Percentiles rank a stretch among this genome's conserved stretches.
Conservation (phyloP, 768 basidiomycete species). For the Chalciporus chontae region DNA sequence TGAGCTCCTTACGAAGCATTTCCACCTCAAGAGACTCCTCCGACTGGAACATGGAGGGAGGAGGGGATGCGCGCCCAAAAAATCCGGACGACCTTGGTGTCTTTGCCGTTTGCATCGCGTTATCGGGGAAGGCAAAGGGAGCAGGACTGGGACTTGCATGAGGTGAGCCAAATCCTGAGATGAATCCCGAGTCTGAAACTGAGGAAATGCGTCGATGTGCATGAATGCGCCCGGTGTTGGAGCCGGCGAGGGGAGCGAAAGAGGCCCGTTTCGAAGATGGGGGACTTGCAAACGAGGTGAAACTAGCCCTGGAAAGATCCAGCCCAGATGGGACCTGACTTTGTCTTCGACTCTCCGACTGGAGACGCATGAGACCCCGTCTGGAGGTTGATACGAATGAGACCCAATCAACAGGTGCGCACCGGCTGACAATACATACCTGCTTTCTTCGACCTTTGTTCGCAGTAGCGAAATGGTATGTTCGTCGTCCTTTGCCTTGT, state of each 20-base stretch:
- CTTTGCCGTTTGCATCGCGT: conserved; percentile 14
- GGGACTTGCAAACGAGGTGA: conserved; percentile 38
- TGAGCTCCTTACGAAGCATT: conserved; percentile 57
- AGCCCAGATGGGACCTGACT: conserved; percentile 49
- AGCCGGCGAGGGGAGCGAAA: conserved; percentile 68
- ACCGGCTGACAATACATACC: conserved; percentile 41
- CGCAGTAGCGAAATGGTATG: conserved; percentile 73
- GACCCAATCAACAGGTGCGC: neutral
- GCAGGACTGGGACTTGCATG: conserved; percentile 33
- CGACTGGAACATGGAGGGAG: conserved; percentile 32
- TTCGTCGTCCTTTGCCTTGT: conserved; percentile 65
- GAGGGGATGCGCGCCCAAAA: conserved; percentile 49
- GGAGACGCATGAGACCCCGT: conserved; percentile 83
- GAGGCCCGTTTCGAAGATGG: conserved; percentile 67
- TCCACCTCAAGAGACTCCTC: conserved; percentile 48
- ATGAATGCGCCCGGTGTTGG: conserved; percentile 39
- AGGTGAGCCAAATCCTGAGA: conserved; percentile 29
- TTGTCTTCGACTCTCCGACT: conserved; percentile 69
- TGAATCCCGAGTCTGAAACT: conserved; percentile 56
- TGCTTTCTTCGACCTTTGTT: conserved; percentile 84
- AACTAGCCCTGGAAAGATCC: conserved; percentile 53
- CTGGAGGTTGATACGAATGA: conserved; percentile 33
- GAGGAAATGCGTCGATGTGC: conserved; percentile 73
- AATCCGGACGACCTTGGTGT: conserved; percentile 43
- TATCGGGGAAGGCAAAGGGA: conserved; percentile 34